Evolutionary conservation across 148 eudicot genomes (phyloP).

Genomic region (Rhododendron molle): DNA sequence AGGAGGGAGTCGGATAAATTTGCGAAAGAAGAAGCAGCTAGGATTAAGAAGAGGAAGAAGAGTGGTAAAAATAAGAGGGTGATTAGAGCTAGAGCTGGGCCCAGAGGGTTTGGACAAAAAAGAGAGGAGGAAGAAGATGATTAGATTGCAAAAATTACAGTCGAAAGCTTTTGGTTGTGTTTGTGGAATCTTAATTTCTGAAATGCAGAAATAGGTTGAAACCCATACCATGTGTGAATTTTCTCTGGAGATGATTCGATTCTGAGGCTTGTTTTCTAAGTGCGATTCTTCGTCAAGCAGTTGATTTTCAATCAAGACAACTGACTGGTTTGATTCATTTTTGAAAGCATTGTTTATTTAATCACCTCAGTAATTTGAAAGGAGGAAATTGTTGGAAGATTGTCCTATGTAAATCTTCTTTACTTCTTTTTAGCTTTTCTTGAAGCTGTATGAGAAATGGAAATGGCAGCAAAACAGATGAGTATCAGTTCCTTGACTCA

Average conservation of each 20-base stretch:
- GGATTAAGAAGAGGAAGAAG: constrained; percentile 35
- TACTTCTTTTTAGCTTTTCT: neutral
- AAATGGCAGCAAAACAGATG: no score
- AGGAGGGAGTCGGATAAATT: constrained; percentile 82
- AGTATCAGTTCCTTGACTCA: neutral
- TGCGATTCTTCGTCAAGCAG: neutral
- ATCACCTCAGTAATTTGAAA: neutral
- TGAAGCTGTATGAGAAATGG: neutral
- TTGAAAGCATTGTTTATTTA: neutral
- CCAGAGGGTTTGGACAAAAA: constrained; percentile 88
- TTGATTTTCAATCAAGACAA: neutral
- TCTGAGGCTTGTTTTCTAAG: neutral
- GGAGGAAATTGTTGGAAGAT: neutral
- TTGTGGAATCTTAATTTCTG: neutral
- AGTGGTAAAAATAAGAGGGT: constrained; percentile 37
- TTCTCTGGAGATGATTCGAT: neutral
- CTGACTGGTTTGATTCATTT: neutral
- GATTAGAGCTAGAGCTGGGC: constrained; percentile 51
- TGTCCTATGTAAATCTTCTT: neutral
- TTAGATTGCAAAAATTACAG: neutral
- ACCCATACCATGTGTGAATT: neutral
- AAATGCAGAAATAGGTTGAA: neutral
- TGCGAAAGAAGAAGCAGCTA: constrained; percentile 72
- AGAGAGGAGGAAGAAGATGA: constrained; percentile 37
- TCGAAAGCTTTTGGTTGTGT: neutral